Evolutionary conservation across 164 flowering plant genomes (phyloP).

Genomic region (Platanus orientalis): DNA sequence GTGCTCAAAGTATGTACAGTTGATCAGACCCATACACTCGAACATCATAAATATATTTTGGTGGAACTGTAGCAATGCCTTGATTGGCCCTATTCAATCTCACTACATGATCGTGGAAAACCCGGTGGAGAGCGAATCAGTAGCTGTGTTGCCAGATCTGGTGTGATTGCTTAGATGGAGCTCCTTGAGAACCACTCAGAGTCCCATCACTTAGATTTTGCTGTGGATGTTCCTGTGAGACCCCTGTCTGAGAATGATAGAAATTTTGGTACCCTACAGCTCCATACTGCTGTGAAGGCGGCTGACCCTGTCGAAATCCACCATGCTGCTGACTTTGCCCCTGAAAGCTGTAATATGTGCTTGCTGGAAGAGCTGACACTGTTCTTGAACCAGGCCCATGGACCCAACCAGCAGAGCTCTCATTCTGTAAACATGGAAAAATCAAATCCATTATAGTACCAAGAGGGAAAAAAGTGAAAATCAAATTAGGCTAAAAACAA

Average conservation of each 20-base stretch:
- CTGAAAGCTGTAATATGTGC: constrained; percentile 69
- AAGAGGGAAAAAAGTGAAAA: background rate
- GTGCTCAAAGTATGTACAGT: constrained; percentile 27
- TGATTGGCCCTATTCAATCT: constrained; percentile 34
- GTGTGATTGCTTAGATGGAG: constrained; percentile 67
- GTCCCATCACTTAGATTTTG: constrained; percentile 60
- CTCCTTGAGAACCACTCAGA: constrained; percentile 58
- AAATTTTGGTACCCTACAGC: constrained; percentile 66
- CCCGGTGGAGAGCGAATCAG: constrained; percentile 37
- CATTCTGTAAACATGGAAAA: constrained; percentile 40
- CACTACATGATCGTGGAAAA: constrained; percentile 42
- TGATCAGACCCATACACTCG: constrained; percentile 12
- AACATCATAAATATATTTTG: constrained; percentile 8
- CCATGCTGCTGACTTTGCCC: constrained; percentile 66
- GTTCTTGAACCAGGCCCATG: constrained; percentile 81
- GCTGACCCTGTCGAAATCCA: constrained; percentile 75
- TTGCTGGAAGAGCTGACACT: constrained; percentile 63
- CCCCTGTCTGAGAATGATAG: constrained; percentile 76
- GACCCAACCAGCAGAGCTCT: constrained; percentile 67
- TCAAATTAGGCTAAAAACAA: background rate
- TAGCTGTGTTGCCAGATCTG: constrained; percentile 87
- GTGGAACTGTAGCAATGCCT: constrained; percentile 16
- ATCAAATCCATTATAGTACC: background rate
- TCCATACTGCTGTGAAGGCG: constrained; percentile 73
- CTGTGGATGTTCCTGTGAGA: constrained; percentile 75